Conservation (phyloP, 257 asterid genomes). For the Solanum piurae region DNA sequence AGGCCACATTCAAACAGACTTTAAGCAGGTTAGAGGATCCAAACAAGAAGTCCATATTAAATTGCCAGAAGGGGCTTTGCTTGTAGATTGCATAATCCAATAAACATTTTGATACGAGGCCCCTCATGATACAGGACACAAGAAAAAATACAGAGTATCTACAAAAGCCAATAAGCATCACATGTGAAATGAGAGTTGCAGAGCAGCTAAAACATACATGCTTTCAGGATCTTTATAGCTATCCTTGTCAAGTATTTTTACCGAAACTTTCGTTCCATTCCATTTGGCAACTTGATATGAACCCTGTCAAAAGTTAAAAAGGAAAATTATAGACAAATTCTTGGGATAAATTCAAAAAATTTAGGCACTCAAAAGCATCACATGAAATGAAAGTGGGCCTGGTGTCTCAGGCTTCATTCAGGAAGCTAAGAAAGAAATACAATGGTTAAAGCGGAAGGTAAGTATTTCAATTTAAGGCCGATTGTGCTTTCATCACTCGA, state of each 20-base stretch:
- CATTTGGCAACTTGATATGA: conserved; percentile 95
- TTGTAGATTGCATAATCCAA: background rate
- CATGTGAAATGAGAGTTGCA: background rate
- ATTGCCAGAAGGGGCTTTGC: background rate
- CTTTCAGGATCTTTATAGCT: conserved; percentile 63
- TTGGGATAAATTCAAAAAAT: background rate
- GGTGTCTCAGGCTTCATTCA: background rate
- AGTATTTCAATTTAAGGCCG: background rate
- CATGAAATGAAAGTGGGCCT: background rate
- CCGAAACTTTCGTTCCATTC: conserved; percentile 96
- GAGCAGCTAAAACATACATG: conserved; percentile 36
- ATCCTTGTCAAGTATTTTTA: conserved; percentile 91
- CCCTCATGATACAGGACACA: background rate
- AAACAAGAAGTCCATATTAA: background rate
- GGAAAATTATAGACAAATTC: background rate
- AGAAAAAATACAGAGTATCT: background rate
- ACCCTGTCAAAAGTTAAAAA: conserved; percentile 43
- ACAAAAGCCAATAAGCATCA: background rate
- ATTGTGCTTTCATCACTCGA: background rate
- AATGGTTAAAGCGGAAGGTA: background rate
- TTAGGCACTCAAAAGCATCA: background rate
- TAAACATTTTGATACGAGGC: background rate
- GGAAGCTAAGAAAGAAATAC: background rate
- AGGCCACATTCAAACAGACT: background rate
- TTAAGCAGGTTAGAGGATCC: background rate